Conservation (phyloP, 139 green algal species). For the Axilococcus clingmanii region DNA sequence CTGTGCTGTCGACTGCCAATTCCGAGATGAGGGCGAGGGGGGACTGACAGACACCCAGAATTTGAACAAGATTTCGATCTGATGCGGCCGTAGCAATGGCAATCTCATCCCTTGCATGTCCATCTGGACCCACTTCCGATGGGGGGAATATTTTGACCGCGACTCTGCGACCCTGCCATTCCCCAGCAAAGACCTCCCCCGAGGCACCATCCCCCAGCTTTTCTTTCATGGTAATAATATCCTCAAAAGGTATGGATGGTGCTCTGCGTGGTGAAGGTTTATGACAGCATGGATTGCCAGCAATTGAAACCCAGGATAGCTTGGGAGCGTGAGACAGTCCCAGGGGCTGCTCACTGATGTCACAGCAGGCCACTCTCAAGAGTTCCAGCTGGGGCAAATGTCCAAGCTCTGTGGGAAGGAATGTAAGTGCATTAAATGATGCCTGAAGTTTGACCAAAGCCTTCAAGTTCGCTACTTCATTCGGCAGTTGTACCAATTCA, state of each 20-base stretch:
- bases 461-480: background rate
- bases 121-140: conserved; percentile 48
- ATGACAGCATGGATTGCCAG: conserved; percentile 51
- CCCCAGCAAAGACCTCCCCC: conserved; percentile 53
- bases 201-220: conserved; percentile 70
- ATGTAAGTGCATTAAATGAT: conserved; percentile 52
- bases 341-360: conserved; percentile 34
- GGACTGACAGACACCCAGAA: conserved; percentile 32
- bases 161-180: conserved; percentile 31
- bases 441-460: conserved; percentile 34
- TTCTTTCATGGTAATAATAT: conserved; percentile 34
- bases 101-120: conserved; percentile 60
- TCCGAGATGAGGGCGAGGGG: conserved; percentile 47
- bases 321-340: conserved; percentile 19
- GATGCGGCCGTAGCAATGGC: conserved; percentile 35
- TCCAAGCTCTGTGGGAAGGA: conserved; percentile 46
- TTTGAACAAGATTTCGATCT: conserved; percentile 56
- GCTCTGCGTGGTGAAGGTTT: conserved; percentile 6
- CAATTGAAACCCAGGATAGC: conserved; percentile 70
- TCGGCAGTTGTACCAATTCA: conserved; percentile 9
- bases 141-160: conserved; percentile 66
- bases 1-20: conserved; percentile 39
- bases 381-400: conserved; percentile 57
- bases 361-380: conserved; percentile 54
- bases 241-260: background rate